Evolutionary conservation across 306 rosid species (phyloP).

Genomic region (Vicia sativa): DNA sequence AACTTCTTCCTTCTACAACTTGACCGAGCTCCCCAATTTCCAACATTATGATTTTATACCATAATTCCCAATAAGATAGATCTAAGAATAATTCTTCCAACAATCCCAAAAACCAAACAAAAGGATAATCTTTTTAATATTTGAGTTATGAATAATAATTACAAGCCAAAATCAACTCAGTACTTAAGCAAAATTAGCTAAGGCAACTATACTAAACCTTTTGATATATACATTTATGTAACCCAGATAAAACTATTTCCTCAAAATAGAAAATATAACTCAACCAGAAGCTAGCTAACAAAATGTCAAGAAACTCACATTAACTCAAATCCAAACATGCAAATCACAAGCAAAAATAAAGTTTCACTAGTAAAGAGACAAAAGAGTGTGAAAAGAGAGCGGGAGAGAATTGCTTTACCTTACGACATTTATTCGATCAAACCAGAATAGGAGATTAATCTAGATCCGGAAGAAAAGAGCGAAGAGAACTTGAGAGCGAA

Average conservation of each 20-base stretch:
- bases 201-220: conserved; percentile 25
- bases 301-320: neutral
- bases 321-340: neutral
- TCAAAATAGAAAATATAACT: neutral
- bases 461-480: neutral
- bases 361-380: neutral
- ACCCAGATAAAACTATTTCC: neutral
- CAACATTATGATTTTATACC: conserved; percentile 7
- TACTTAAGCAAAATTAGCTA: neutral
- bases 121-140: conserved; percentile 10
- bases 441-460: neutral
- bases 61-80: conserved; percentile 10
- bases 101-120: conserved; percentile 11
- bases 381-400: neutral
- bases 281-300: neutral
- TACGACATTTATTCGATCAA: neutral
- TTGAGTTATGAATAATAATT: conserved; percentile 18
- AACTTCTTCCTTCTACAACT: conserved; percentile 1
- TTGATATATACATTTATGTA: conserved; percentile 1
- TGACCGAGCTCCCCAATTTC: conserved; percentile 13
- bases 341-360: neutral
- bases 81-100: neutral
- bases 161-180: conserved; percentile 19
- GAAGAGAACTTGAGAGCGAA: neutral
- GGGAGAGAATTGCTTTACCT: neutral